Evolutionary conservation across 2,329 filamentous ascomycete genomes (phyloP).

Genomic region (Hawksworthiomyces lignivorus): DNA sequence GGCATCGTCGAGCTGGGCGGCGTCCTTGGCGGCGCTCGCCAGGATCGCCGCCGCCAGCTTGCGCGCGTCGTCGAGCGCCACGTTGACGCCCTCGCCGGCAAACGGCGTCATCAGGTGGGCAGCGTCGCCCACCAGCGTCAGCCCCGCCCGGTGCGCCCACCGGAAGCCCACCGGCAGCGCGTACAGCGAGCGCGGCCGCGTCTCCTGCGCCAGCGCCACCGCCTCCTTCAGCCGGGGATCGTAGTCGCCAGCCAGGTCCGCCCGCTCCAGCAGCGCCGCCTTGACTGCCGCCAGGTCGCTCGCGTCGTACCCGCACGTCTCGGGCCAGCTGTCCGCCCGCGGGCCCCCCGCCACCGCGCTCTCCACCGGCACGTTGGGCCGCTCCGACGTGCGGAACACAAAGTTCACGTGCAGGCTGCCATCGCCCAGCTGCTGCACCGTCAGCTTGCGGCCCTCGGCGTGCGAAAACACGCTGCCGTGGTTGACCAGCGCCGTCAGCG

Average conservation of each 20-base stretch:
- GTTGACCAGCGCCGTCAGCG: slow-evolving; percentile 37
- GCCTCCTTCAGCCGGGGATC: slow-evolving; percentile 32
- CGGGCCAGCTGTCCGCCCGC: slow-evolving; percentile 25
- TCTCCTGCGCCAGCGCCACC: slow-evolving; percentile 31
- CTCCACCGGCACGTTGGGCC: slow-evolving; percentile 23
- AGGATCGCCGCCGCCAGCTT: slow-evolving; percentile 38
- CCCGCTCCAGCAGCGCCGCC: slow-evolving; percentile 27
- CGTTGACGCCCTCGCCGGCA: slow-evolving; percentile 53
- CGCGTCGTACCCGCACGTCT: slow-evolving; percentile 37
- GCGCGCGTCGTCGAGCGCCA: slow-evolving; percentile 46
- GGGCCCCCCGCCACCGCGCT: slow-evolving; percentile 20
- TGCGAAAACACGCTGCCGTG: slow-evolving; percentile 38
- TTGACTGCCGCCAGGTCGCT: slow-evolving; percentile 30
- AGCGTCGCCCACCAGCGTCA: slow-evolving; percentile 52
- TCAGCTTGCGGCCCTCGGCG: slow-evolving; percentile 32
- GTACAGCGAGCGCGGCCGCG: slow-evolving; percentile 39
- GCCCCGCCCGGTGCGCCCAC: slow-evolving; percentile 40
- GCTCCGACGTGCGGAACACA: slow-evolving; percentile 27
- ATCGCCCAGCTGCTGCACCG: slow-evolving; percentile 40
- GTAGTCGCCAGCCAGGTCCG: slow-evolving; percentile 31
- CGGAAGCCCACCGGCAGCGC: slow-evolving; percentile 41
- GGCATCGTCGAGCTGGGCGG: slow-evolving; percentile 19
- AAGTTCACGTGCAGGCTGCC: slow-evolving; percentile 33
- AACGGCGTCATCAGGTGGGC: slow-evolving; percentile 53
- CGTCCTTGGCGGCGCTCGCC: slow-evolving; percentile 9